A percentile compares a stretch with the other conserved stretches of the same genome.
Evolutionary conservation across 441 rosid genomes (phyloP).

Genomic region (Viola pubescens): DNA sequence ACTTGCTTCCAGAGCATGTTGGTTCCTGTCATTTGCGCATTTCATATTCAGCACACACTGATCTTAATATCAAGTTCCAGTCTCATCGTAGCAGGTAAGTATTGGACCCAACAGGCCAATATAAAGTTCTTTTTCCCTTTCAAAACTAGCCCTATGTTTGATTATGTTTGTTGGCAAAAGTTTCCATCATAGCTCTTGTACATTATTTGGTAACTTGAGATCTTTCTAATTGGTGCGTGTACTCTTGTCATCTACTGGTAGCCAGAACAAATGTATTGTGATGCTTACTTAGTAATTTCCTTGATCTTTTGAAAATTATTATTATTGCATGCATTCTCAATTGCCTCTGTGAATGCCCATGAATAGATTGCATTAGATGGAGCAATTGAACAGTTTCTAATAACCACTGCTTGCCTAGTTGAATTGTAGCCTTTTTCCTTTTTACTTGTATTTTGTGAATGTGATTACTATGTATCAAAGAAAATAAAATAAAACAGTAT

Average conservation of each 20-base stretch:
- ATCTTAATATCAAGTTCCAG: conserved; percentile 97
- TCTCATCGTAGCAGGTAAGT: conserved; percentile 97
- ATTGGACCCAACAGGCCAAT: conserved; percentile 8
- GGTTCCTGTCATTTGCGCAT: conserved; percentile 73
- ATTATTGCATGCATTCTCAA: conserved; percentile 2
- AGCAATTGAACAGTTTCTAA: neutral
- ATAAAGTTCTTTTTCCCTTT: conserved; percentile 2
- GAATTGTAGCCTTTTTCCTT: too few species aligned
- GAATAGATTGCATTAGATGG: conserved; percentile 1
- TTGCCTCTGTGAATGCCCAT: conserved; percentile 6
- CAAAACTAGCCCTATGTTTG: neutral
- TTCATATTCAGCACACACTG: conserved; percentile 96
- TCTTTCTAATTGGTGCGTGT: conserved; percentile 32
- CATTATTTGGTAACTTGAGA: conserved; percentile 18
- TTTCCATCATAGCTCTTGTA: conserved; percentile 5
- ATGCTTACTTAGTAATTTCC: conserved; percentile 49
- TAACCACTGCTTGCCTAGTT: too few species aligned
- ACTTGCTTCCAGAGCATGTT: conserved; percentile 86
- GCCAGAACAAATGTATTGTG: conserved; percentile 41
- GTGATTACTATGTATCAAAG: too few species aligned
- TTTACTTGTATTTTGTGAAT: too few species aligned
- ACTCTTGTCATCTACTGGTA: conserved; percentile 43
- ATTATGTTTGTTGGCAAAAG: conserved; percentile 16
- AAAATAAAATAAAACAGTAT: too few species aligned
- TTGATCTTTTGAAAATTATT: conserved; percentile 29